phyloP scores from a whole-genome alignment of 345 rosid species.

The Brassica nigra region DNA sequence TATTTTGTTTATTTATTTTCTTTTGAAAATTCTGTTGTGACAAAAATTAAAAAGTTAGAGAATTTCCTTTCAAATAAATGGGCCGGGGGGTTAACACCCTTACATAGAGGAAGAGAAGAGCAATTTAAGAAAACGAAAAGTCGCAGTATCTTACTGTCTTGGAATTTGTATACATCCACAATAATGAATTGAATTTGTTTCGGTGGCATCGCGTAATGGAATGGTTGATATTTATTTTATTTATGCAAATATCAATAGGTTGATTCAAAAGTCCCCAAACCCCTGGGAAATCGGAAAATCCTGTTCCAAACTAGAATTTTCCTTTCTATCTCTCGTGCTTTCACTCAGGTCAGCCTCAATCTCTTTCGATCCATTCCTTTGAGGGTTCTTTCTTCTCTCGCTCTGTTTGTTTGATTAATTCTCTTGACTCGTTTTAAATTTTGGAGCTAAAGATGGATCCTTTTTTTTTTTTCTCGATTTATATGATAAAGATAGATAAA shows the following conservation, averaged over 20 bases:
- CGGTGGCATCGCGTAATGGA: background rate
- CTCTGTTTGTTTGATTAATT: background rate
- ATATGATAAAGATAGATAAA: background rate
- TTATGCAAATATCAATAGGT: background rate
- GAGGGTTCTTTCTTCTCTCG: background rate
- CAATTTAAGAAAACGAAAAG: background rate
- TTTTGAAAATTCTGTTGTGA: no score
- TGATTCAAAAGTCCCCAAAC: conserved; percentile 9
- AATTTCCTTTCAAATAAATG: no score
- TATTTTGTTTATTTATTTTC: no score
- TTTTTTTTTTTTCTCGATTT: conserved; percentile 3
- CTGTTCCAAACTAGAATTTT: background rate
- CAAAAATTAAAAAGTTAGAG: no score
- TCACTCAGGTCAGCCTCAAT: conserved; percentile 13
- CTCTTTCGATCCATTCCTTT: background rate
- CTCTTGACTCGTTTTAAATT: background rate
- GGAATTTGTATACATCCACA: background rate
- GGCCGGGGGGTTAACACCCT: no score
- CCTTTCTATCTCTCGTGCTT: background rate
- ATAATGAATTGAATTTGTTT: background rate
- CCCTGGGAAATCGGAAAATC: background rate
- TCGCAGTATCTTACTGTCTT: conserved; percentile 1
- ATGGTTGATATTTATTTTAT: background rate
- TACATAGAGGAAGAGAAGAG: background rate
- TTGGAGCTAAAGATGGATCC: conserved; percentile 30